Evolutionary conservation across 371 early-diverging fungal genomes (phyloP).

Genomic region (Rhizomucor miehei): DNA sequence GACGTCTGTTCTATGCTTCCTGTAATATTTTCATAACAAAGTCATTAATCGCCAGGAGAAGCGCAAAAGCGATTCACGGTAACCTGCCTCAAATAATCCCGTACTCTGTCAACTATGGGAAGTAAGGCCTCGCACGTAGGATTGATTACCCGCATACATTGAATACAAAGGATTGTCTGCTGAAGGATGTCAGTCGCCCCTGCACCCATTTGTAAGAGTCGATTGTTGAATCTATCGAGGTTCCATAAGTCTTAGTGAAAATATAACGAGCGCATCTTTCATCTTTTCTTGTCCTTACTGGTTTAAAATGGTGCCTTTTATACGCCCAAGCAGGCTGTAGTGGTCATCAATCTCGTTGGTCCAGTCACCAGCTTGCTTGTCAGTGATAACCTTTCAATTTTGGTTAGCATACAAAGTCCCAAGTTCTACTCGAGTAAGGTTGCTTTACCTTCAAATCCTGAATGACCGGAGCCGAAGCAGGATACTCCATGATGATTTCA

Average conservation of each 20-base stretch:
- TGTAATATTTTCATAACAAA: no score
- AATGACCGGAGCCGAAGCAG: conserved; percentile 22
- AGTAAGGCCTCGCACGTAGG: conserved; percentile 29
- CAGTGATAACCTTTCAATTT: conserved; percentile 7
- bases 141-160: conserved; percentile 27
- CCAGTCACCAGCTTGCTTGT: not conserved
- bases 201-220: conserved; percentile 37
- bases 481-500: conserved; percentile 36
- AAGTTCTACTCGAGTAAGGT: no score
- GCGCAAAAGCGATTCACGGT: no score
- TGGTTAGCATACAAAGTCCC: no score
- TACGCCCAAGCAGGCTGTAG: conserved; percentile 1
- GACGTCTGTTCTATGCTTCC: conserved; percentile 26
- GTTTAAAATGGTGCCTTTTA: conserved; percentile 19
- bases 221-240: conserved; percentile 24
- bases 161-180: conserved; percentile 31
- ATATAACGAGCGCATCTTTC: no score
- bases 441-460: conserved; percentile 36
- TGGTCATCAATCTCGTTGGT: conserved; percentile 1
- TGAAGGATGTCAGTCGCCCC: conserved; percentile 30
- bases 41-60: no score
- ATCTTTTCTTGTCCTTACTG: conserved; percentile 16
- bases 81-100: conserved; percentile 25
- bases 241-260: no score
- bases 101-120: conserved; percentile 21